A percentile compares a stretch with the other conserved stretches of the same genome.
Evolutionary conservation across 2,329 filamentous ascomycete species (phyloP).

Genomic region (Trichoderma hamatum): DNA sequence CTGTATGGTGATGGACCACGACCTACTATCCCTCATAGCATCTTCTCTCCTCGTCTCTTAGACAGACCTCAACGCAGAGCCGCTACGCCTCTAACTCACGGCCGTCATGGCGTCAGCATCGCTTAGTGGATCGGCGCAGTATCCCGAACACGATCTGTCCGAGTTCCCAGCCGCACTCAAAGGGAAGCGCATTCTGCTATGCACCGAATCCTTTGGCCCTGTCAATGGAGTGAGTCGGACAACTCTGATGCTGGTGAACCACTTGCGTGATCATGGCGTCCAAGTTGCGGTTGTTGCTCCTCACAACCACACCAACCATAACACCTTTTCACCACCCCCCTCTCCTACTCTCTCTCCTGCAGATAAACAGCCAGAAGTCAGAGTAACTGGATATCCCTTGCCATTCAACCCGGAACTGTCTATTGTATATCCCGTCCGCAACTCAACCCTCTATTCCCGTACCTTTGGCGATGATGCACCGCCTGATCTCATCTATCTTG

Average conservation of each 20-base stretch:
- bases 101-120: slow-evolving; percentile 27
- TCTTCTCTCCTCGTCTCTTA: background rate
- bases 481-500: slow-evolving; percentile 70
- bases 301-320: slow-evolving; percentile 56
- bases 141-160: slow-evolving; percentile 45
- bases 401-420: slow-evolving; percentile 74
- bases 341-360: slow-evolving; percentile 39
- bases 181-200: slow-evolving; percentile 66
- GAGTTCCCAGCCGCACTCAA: slow-evolving; percentile 54
- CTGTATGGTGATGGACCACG: slow-evolving; percentile 4
- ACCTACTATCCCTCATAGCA: background rate
- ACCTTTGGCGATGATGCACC: slow-evolving; percentile 56
- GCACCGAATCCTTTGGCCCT: slow-evolving; percentile 72
- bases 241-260: slow-evolving; percentile 69
- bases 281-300: slow-evolving; percentile 70
- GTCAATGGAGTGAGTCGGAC: slow-evolving; percentile 75
- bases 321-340: slow-evolving; percentile 55
- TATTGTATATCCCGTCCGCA: slow-evolving; percentile 68
- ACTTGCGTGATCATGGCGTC: slow-evolving; percentile 65
- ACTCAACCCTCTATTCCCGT: slow-evolving; percentile 61
- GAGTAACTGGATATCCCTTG: slow-evolving; percentile 65
- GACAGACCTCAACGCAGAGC: background rate
- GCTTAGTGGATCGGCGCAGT: slow-evolving; percentile 24
- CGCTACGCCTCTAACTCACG: background rate
- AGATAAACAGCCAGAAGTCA: slow-evolving; percentile 52